Base-by-base conservation (phyloP, 768 basidiomycete species). In the Lepiota brunneoincarnata region DNA sequence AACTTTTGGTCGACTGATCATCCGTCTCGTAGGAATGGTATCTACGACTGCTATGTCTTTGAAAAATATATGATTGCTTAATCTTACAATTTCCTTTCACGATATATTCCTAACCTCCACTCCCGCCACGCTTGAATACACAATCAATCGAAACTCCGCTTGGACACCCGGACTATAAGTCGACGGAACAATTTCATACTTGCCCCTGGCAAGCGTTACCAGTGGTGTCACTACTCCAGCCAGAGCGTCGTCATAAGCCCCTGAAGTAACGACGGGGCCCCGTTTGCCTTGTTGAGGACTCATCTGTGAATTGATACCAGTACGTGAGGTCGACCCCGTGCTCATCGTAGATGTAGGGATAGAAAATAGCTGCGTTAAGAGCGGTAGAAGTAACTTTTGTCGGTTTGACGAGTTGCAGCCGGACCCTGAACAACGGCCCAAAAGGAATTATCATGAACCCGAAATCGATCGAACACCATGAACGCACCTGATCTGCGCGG, bases 101-200 rank as follows among this genome's bases (percentile, higher is more conserved):
- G 7, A 31, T 1, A 31, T 31, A 31, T 18, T 54, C 21, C 60
- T 51, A 18, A 74, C 57, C 39, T 60, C 61, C n/a, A 70, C 54
- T 3, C 66, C 63, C 18, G 58, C 48, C 36, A 62, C 60, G 17
- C 77, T 81, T 37, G 79, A 80, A 63, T 88, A 87, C 5, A 87
- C 69, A 15, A 86, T 67, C 54, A 93, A 51, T 60, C 75, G 76
- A 61, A 91, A 94, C 18, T 67, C 73, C 1, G 72, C 75, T 34
- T 77, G 73, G 1, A 82, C 68, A 2, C 82, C 85, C 1, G 82
- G 74, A n/a, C 77, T 72, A 66, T 84, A 90, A 1, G 88, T 89
- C 7, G 87, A 91, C 1, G 89, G 87, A 1, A 94, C 75, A 17
- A 87, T 67, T 58, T 84, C 77, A 67, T 94, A 95, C 56, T 76